Base-by-base conservation (phyloP, 192 early-diverging fungal genomes). In the Mortierella antarctica region DNA sequence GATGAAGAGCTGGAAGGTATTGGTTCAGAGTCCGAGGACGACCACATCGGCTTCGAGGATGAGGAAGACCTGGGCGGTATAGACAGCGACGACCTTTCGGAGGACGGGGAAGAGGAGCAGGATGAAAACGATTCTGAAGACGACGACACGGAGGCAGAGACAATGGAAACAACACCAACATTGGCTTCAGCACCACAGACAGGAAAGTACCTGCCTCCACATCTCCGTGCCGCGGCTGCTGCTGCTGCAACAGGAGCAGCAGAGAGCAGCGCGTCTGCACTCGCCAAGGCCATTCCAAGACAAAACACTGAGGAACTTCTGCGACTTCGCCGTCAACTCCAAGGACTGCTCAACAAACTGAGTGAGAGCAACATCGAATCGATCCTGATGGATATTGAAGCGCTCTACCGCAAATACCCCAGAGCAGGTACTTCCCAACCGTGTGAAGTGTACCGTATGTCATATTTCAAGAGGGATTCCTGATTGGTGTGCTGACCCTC, bases 311-410 rank as follows among this genome's bases (percentile, higher is more conserved):
- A 97, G 82, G 87, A 90, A n/a, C 85, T 92, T 41, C 80, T 87
- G 6, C 89, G 94, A 13, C 85, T 98, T 8, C 92, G 96, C 62
- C 87, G 92, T 31, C 90, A 90, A 57, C 67, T 98, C 4, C 95
- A 96, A 74, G 97, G 97, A 65, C 89, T 93, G 61, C 84, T 98
- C 9, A 99, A 99, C 84, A 92, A 87, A 83, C 85, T 98, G 67
- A 96, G 92, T 81, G 96, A 96, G 77, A 89, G 91, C 78, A 99
- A 98, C 74, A 91, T 99, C 31, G 96, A 96, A 65, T 89, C 88
- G 15, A 98, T 99, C 57, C 77, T 98, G 7, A 57, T 84, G 57
- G 91, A 92, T 18, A 87, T 97, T 53, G 95, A 98, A 67, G 89
- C 91, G 21, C 87, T 89, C 45, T 97, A 95, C 70, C 77, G 91